Evolutionary conservation across 805 yeast genomes (phyloP).

Genomic region (Saturnispora zaruensis): DNA sequence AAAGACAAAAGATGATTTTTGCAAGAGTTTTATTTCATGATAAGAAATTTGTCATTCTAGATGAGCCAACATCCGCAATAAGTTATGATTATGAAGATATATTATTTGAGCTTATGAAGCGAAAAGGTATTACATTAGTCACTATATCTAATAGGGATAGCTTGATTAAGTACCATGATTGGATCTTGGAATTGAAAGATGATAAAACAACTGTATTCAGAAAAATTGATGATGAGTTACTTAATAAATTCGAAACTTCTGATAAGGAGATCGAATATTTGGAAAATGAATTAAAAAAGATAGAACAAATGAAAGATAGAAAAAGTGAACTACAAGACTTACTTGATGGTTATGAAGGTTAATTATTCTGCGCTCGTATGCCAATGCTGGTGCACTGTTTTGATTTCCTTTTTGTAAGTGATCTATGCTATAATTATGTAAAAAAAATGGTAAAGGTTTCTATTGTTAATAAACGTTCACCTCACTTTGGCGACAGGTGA

Average conservation of each 20-base stretch:
- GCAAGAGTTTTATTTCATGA: conserved; percentile 76
- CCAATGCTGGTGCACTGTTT: neutral
- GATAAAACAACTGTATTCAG: conserved; percentile 44
- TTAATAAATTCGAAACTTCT: conserved; percentile 44
- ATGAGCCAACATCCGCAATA: conserved; percentile 92
- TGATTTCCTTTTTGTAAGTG: neutral
- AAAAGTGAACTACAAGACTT: conserved; percentile 47
- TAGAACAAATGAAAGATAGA: conserved; percentile 51
- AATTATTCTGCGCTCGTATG: neutral
- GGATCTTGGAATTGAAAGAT: conserved; percentile 57
- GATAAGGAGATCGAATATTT: conserved; percentile 70
- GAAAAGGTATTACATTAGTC: conserved; percentile 63
- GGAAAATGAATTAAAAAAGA: conserved; percentile 49
- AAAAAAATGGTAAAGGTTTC: neutral
- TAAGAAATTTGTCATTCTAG: conserved; percentile 76
- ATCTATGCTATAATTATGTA: neutral
- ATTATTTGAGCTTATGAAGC: conserved; percentile 65
- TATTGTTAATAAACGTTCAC: neutral
- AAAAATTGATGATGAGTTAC: conserved; percentile 23
- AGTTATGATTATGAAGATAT: conserved; percentile 84
- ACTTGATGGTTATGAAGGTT: conserved; percentile 34
- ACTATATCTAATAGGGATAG: conserved; percentile 81
- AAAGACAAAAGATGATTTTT: conserved; percentile 81
- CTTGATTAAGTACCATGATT: conserved; percentile 76
- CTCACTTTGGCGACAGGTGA: conserved; percentile 17